Conservation (phyloP, 441 rosid genomes). For the Syzygium syzygioides region DNA sequence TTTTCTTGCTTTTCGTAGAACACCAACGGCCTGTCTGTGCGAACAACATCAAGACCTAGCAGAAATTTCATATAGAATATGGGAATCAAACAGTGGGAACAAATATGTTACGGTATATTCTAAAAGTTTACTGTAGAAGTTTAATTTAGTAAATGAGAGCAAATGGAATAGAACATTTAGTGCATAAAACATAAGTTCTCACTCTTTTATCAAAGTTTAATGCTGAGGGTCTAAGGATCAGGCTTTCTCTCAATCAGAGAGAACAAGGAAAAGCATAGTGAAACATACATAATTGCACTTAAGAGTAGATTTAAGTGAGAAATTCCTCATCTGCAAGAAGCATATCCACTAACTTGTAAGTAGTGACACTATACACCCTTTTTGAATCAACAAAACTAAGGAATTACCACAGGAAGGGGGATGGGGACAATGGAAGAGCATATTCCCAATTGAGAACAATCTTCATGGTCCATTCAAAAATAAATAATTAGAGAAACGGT, state of each 20-base stretch:
- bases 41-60: conserved; percentile 84
- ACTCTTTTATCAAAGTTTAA: not conserved
- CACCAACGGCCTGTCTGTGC: conserved; percentile 84
- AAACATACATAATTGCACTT: not conserved
- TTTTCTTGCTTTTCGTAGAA: conserved; percentile 88
- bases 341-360: not conserved
- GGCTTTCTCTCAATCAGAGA: not conserved
- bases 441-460: not conserved
- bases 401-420: not conserved
- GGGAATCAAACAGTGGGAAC: not conserved
- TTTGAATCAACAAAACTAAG: not conserved
- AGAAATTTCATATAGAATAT: not conserved
- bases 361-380: not conserved
- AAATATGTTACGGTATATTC: not conserved
- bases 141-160: not conserved
- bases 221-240: not conserved
- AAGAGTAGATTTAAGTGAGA: not conserved
- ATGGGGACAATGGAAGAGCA: not conserved
- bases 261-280: not conserved
- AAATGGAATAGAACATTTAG: not conserved
- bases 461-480: not conserved
- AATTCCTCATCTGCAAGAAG: not conserved
- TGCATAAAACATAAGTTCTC: not conserved
- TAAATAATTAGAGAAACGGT: not conserved
- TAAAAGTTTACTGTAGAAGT: not conserved